Evolutionary conservation across 495 filamentous ascomycete species (phyloP).

Genomic region (Xylaria curta): DNA sequence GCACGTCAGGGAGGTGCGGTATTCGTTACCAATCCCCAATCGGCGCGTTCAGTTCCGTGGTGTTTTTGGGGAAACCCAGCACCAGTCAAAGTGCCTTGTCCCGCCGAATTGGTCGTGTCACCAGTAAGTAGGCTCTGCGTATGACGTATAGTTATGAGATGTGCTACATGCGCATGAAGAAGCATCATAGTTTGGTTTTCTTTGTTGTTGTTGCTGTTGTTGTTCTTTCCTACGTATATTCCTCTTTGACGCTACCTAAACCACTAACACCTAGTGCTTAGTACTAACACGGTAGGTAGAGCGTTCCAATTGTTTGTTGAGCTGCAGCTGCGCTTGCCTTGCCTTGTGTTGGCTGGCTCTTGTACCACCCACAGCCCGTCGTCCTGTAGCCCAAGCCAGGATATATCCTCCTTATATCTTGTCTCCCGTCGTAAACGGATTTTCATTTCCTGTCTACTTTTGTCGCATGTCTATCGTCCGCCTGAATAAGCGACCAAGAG

Average conservation of each 20-base stretch:
- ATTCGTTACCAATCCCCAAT: background rate
- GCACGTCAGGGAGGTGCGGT: background rate
- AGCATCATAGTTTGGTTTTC: background rate
- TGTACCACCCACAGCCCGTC: constrained; percentile 6
- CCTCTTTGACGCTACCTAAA: no score
- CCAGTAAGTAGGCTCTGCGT: background rate
- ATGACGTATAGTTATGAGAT: background rate
- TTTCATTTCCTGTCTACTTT: background rate
- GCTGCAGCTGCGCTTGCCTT: constrained; percentile 13
- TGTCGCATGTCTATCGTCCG: background rate
- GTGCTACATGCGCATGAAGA: background rate
- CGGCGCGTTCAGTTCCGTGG: background rate
- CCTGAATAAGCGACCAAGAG: background rate
- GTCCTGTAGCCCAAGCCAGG: background rate
- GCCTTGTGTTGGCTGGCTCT: constrained; percentile 5
- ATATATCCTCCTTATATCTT: background rate
- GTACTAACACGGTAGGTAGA: background rate
- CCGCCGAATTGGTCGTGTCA: background rate
- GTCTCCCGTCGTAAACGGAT: background rate
- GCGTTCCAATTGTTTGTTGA: constrained; percentile 11
- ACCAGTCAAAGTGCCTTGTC: background rate
- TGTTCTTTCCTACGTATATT: background rate
- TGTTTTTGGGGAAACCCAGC: background rate
- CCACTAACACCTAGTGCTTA: background rate
- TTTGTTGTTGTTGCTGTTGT: constrained; percentile 9